Percentiles rank a stretch among this genome's conserved stretches.
These are phyloP conservation scores for Pythium coloratum DNA, from an alignment of 352 stramenopile species.

Conservation along the genomic window DNA sequence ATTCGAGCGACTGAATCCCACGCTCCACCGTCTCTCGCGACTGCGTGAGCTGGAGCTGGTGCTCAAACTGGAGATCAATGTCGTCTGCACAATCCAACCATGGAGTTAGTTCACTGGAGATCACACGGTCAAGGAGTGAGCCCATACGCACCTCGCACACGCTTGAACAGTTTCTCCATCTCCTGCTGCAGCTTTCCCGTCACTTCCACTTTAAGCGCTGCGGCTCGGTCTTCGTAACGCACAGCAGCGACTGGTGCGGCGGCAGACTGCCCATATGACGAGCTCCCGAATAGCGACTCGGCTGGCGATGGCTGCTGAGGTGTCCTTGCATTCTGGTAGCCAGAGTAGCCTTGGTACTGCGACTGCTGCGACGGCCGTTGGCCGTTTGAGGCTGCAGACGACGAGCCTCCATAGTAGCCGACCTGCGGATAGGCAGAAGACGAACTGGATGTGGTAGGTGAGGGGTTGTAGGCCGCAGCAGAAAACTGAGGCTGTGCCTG, in stretches of 20 bases:
- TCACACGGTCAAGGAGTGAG: neutral
- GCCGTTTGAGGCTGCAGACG: constrained; percentile 21
- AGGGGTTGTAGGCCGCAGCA: constrained; percentile 14
- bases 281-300: constrained; percentile 50
- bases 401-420: constrained; percentile 30
- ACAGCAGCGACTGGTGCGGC: constrained; percentile 12
- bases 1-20: constrained; percentile 72
- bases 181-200: constrained; percentile 81
- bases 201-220: constrained; percentile 63
- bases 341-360: constrained; percentile 24
- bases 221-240: constrained; percentile 48
- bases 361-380: constrained; percentile 24
- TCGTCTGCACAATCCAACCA: constrained; percentile 36
- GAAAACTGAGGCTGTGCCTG: constrained; percentile 35
- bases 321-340: constrained; percentile 47
- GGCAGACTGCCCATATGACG: constrained; percentile 18
- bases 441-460: constrained; percentile 9
- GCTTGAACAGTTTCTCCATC: constrained; percentile 75
- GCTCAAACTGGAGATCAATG: constrained; percentile 86
- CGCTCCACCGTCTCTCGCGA: constrained; percentile 75
- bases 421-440: constrained; percentile 30
- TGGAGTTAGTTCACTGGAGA: neutral
- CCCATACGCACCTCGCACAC: constrained; percentile 54
- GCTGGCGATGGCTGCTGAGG: constrained; percentile 30
- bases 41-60: constrained; percentile 80